Evolutionary conservation across 192 early-diverging fungal genomes (phyloP).

Genomic region (Gaertneriomyces sp.): DNA sequence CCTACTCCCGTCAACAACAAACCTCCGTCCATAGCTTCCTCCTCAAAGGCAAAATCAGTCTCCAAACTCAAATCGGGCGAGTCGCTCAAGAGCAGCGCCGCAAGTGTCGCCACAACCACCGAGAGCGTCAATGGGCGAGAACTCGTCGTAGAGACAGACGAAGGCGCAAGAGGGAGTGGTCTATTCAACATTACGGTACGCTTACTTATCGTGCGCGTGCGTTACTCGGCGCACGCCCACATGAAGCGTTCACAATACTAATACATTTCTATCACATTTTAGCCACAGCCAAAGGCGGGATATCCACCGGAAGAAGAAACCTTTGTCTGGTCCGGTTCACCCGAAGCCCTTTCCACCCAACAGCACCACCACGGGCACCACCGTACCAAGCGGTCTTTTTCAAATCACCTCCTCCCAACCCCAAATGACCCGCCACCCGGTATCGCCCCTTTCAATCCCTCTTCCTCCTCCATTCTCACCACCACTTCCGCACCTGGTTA

Average conservation of each 20-base stretch:
- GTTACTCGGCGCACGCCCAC: too few relatives aligned
- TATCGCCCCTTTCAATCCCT: slow-evolving; percentile 6
- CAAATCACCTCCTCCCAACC: slow-evolving; percentile 14
- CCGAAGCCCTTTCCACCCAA: background rate
- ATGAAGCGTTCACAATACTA: too few relatives aligned
- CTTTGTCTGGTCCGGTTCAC: slow-evolving; percentile 25
- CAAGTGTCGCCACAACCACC: background rate
- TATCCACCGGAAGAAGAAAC: slow-evolving; percentile 6
- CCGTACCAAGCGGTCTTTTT: slow-evolving; percentile 14
- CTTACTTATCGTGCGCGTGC: too few relatives aligned
- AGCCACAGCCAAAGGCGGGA: too few relatives aligned
- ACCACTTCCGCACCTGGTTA: too few relatives aligned
- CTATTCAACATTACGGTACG: slow-evolving; percentile 16
- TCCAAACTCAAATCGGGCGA: background rate
- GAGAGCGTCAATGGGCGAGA: slow-evolving; percentile 18
- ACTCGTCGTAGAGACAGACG: slow-evolving; percentile 23
- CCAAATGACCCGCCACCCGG: slow-evolving; percentile 12
- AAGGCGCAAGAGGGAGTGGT: background rate
- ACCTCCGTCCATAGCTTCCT: too few relatives aligned
- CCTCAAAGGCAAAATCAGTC: too few relatives aligned
- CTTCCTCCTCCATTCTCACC: too few relatives aligned
- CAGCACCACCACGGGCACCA: background rate
- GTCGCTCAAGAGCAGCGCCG: background rate
- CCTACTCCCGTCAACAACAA: too few relatives aligned
- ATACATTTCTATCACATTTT: too few relatives aligned